Conservation (phyloP, 1,284 basidiomycete species). For the Blastosporella zonata region DNA sequence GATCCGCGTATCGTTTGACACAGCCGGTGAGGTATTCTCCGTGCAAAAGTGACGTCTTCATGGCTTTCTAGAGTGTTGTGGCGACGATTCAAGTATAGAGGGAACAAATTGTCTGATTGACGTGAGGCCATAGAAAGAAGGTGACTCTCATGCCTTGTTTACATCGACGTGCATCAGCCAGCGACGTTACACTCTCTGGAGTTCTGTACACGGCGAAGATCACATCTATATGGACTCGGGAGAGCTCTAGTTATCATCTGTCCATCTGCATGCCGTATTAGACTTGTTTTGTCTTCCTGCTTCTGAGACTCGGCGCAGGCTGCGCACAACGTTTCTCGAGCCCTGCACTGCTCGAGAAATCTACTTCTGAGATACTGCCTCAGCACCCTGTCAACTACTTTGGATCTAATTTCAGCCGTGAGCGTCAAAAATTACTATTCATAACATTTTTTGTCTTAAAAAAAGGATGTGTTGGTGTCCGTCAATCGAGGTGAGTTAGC, state of each 20-base stretch:
- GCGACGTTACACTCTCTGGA: neutral
- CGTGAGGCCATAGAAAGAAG: neutral
- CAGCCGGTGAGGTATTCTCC: neutral
- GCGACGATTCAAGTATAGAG: neutral
- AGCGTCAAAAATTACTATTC: neutral
- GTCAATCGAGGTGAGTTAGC: constrained; percentile 8
- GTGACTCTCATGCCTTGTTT: neutral
- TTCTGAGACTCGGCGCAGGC: neutral
- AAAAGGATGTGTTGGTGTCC: constrained; percentile 10
- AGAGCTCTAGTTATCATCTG: neutral
- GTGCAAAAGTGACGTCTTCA: neutral
- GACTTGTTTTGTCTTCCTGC: neutral
- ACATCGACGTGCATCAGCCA: neutral
- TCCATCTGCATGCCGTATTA: neutral
- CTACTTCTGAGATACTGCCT: neutral
- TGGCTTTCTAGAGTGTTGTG: neutral
- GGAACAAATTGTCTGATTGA: neutral
- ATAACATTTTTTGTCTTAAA: no score
- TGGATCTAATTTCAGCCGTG: no score
- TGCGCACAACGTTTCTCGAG: neutral
- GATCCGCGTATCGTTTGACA: neutral
- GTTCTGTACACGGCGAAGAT: no score
- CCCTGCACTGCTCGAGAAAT: neutral
- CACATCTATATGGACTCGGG: no score
- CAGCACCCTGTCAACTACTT: neutral